phyloP scores from a whole-genome alignment of 1,284 basidiomycete genomes.

The Ustilago cynodontis region DNA sequence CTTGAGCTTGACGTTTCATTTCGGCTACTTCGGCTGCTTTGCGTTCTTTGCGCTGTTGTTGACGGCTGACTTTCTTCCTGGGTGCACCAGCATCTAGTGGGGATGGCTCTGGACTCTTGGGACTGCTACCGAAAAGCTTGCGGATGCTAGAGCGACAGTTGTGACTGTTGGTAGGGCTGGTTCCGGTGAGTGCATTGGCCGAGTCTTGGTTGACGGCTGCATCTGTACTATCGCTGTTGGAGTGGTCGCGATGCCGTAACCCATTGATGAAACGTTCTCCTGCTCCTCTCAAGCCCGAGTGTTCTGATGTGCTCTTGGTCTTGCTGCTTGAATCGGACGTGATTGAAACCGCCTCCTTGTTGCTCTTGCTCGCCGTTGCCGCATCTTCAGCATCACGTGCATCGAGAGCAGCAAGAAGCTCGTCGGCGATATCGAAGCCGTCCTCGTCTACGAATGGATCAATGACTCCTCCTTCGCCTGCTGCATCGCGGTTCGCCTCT shows the following conservation, averaged over 20 bases:
- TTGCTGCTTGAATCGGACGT: slow-evolving; percentile 13
- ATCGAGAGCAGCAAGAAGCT: slow-evolving; percentile 59
- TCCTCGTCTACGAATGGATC: slow-evolving; percentile 46
- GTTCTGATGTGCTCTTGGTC: slow-evolving; percentile 4
- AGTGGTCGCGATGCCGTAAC: slow-evolving; percentile 19
- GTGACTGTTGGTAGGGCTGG: slow-evolving; percentile 17
- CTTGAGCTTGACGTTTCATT: slow-evolving; percentile 50
- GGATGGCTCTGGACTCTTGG: slow-evolving; percentile 22
- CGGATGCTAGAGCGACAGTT: slow-evolving; percentile 29
- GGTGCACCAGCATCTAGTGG: slow-evolving; percentile 13
- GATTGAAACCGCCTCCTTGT: slow-evolving; percentile 1
- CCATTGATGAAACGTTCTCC: slow-evolving; percentile 52
- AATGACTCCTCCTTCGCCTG: slow-evolving; percentile 19
- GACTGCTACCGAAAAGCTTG: slow-evolving; percentile 42
- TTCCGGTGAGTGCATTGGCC: background rate
- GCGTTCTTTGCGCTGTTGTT: slow-evolving; percentile 55
- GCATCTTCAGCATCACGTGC: slow-evolving; percentile 49
- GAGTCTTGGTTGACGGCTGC: slow-evolving; percentile 10
- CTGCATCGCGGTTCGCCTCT: slow-evolving; percentile 11
- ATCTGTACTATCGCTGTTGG: slow-evolving; percentile 4
- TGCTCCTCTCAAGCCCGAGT: slow-evolving; percentile 33
- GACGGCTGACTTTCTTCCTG: slow-evolving; percentile 50
- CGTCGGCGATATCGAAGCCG: slow-evolving; percentile 58
- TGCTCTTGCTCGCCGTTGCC: background rate
- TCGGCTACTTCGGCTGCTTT: slow-evolving; percentile 59